Conservation (phyloP, 495 filamentous ascomycete species). For the Aspergillus mulundensis region DNA sequence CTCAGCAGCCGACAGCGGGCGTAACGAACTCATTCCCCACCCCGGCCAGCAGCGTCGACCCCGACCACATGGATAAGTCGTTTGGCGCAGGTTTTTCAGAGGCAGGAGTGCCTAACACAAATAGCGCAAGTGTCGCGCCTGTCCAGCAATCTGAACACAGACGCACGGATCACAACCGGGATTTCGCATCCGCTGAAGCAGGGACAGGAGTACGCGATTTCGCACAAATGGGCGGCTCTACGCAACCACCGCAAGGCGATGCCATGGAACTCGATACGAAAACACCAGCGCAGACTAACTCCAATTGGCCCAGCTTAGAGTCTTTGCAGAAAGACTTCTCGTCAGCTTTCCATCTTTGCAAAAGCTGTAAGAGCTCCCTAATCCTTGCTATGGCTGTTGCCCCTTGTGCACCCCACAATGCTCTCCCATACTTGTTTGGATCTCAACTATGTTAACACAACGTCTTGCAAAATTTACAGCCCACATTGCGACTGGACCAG, state of each 20-base stretch:
- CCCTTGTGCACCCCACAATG: conserved; percentile 19
- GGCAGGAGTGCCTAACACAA: conserved; percentile 10
- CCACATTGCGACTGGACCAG: conserved; percentile 48
- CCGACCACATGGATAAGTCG: conserved; percentile 30
- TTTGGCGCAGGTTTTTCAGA: conserved; percentile 24
- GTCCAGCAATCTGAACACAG: conserved; percentile 29
- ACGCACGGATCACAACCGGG: conserved; percentile 38
- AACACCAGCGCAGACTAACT: conserved; percentile 12
- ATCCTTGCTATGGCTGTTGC: conserved; percentile 28
- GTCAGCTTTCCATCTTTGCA: conserved; percentile 49
- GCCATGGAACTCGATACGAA: conserved; percentile 41
- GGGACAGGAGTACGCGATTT: conserved; percentile 26
- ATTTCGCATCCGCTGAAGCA: conserved; percentile 13
- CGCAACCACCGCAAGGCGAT: conserved; percentile 19
- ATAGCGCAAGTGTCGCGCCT: conserved; percentile 14
- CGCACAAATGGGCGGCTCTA: conserved; percentile 16
- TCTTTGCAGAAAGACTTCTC: conserved; percentile 44
- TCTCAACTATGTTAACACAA: conserved; percentile 42
- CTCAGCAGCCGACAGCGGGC: conserved; percentile 41
- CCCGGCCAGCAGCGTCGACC: conserved; percentile 44
- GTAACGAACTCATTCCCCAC: conserved; percentile 44
- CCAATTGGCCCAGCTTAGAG: conserved; percentile 33
- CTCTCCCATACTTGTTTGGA: conserved; percentile 25
- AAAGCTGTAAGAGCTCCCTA: conserved; percentile 48
- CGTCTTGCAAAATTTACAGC: conserved; percentile 33